A percentile compares a stretch with the other conserved stretches of the same genome.
Evolutionary conservation across 257 asterid genomes (phyloP).

Genomic region (Solanum corneliomulleri): DNA sequence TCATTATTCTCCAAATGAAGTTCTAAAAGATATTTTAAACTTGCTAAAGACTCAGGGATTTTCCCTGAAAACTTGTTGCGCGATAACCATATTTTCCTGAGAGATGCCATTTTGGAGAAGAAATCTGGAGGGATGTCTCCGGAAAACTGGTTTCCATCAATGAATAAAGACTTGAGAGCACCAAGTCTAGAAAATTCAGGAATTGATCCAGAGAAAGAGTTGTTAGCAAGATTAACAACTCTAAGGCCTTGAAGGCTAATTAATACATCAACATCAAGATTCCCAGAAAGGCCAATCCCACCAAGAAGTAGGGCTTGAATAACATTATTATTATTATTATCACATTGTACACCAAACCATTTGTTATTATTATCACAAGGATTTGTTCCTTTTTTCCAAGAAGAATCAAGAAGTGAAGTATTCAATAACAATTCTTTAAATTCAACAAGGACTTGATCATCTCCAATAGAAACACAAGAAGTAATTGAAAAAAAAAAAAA

Average conservation of each 20-base stretch:
- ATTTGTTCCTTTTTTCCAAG: slow-evolving; percentile 50
- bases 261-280: slow-evolving; percentile 25
- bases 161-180: slow-evolving; percentile 35
- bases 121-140: slow-evolving; percentile 45
- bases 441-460: slow-evolving; percentile 36
- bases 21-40: slow-evolving; percentile 18
- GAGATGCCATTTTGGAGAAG: slow-evolving; percentile 37
- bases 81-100: slow-evolving; percentile 41
- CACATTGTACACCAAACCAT: slow-evolving; percentile 64
- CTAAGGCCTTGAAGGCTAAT: slow-evolving; percentile 32
- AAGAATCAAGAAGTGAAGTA: slow-evolving; percentile 35
- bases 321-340: background rate
- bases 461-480: slow-evolving; percentile 20
- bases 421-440: slow-evolving; percentile 39
- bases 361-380: slow-evolving; percentile 34
- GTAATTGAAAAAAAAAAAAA: background rate
- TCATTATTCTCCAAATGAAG: slow-evolving; percentile 34
- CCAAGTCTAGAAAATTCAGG: slow-evolving; percentile 48
- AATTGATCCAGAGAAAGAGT: slow-evolving; percentile 41
- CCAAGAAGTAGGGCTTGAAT: slow-evolving; percentile 35
- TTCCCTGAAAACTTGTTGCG: slow-evolving; percentile 46
- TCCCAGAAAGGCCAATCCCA: slow-evolving; percentile 31
- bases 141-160: slow-evolving; percentile 34
- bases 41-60: slow-evolving; percentile 42
- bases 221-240: slow-evolving; percentile 40